phyloP scores from a whole-genome alignment of 163 green algal genomes.

The Scenedesmus sp. region DNA sequence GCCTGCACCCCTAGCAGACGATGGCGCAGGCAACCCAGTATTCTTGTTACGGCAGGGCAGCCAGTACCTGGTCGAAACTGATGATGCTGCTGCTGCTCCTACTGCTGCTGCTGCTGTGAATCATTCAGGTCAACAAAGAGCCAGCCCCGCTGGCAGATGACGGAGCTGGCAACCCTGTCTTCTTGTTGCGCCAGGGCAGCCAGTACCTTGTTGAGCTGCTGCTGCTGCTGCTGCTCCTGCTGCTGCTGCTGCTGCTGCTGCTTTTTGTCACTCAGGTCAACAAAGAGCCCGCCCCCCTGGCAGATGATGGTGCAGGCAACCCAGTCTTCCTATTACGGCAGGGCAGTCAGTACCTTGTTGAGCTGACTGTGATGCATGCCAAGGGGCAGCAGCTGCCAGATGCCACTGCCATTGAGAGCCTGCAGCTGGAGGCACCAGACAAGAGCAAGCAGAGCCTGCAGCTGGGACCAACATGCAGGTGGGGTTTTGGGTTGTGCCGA shows the following conservation, averaged over 20 bases:
- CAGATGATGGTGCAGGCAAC: constrained; percentile 4
- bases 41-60: constrained; percentile 12
- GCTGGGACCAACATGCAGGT: constrained; percentile 15
- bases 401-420: background rate
- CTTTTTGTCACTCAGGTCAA: background rate
- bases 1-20: constrained; percentile 6
- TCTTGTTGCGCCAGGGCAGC: constrained; percentile 1
- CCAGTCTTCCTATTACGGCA: constrained; percentile 1
- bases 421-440: constrained; percentile 17
- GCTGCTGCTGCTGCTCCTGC: too few species aligned
- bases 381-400: constrained; percentile 30
- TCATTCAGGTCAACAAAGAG: background rate
- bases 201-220: constrained; percentile 4
- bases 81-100: background rate
- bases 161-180: constrained; percentile 7
- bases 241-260: background rate
- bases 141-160: constrained; percentile 10
- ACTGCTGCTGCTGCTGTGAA: background rate
- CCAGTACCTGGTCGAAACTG: background rate
- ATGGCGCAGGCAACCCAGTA: background rate
- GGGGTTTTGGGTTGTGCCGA: background rate
- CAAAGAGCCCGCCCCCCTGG: background rate
- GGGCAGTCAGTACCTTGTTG: constrained; percentile 6
- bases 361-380: constrained; percentile 32
- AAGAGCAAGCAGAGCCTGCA: constrained; percentile 7